Conservation (phyloP, 371 early-diverging fungal species). For the Mucor sp. region DNA sequence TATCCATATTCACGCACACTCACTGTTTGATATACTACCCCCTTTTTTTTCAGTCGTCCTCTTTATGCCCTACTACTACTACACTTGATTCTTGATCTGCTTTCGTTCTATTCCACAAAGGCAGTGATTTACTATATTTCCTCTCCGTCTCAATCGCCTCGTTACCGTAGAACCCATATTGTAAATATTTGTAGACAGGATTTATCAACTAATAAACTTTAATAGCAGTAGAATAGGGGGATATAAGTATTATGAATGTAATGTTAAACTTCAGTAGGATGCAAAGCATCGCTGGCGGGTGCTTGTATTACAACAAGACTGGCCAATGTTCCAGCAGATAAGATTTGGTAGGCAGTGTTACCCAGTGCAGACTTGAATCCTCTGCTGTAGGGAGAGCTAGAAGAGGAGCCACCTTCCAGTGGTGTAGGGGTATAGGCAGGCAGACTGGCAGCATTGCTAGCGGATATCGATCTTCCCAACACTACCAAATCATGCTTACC, state of each 20-base stretch:
- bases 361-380: constrained; percentile 16
- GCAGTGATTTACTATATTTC: background rate
- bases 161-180: background rate
- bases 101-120: background rate
- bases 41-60: background rate
- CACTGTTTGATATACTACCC: background rate
- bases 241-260: background rate
- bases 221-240: background rate
- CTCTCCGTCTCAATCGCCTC: background rate
- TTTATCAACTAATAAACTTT: background rate
- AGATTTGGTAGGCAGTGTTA: constrained; percentile 7
- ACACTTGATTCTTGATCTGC: background rate
- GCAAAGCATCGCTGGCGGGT: background rate
- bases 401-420: background rate
- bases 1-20: background rate
- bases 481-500: constrained; percentile 15
- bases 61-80: background rate
- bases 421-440: constrained; percentile 5
- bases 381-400: background rate
- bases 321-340: constrained; percentile 15
- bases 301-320: constrained; percentile 25
- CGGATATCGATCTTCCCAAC: constrained; percentile 11
- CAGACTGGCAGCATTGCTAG: background rate
- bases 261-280: background rate
- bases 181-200: background rate